Base-by-base conservation (phyloP, 768 basidiomycete genomes). In the Pisolithus sp. region DNA sequence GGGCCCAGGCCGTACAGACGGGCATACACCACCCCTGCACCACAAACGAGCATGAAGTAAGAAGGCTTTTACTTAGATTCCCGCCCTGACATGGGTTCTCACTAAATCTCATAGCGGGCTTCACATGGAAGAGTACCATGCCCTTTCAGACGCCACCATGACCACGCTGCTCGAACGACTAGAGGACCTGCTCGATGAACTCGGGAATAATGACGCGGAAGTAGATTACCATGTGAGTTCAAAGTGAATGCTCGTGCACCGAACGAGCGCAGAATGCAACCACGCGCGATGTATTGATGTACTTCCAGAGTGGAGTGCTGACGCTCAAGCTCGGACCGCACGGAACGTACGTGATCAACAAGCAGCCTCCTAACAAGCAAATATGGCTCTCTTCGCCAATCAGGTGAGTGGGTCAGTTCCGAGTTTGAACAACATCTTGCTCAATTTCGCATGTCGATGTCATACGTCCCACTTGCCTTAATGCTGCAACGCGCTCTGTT, bases 281-380 rank as follows among this genome's bases (percentile, higher is more conserved):
- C 7, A 15, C 38, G 23, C 20, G 21, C 24, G 37, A 30, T 18
- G 30, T 15, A 53, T 23, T 66, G 12, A 66, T 13, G 50, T 17
- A 53, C 53, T 40, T 53, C 24, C 66, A 95, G 93, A 84, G 86
- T 60, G 93, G 93, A n/a, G 93, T 96, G 28, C 67, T 96, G 31
- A 96, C 93, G 1, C 78, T 95, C 41, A 75, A 74, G 46, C 74
- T 94, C 15, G 92, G 85, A 28, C 71, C 76, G 38, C 72, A 83
- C 50, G 92, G 91, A 13, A 95, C 89, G 10, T 96, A 95, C 70
- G 93, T 95, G 26, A 85, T 96, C 70, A 96, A 96, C 71, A 96
- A 95, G 74, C 93, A 96, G 65, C 93, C 93, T 10, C 93, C 93
- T 5, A 96, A 96, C 65, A 92, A 92, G 71, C 93, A 96, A 64